Conservation (phyloP, 1,284 basidiomycete genomes). For the Neolentinus lepideus region DNA sequence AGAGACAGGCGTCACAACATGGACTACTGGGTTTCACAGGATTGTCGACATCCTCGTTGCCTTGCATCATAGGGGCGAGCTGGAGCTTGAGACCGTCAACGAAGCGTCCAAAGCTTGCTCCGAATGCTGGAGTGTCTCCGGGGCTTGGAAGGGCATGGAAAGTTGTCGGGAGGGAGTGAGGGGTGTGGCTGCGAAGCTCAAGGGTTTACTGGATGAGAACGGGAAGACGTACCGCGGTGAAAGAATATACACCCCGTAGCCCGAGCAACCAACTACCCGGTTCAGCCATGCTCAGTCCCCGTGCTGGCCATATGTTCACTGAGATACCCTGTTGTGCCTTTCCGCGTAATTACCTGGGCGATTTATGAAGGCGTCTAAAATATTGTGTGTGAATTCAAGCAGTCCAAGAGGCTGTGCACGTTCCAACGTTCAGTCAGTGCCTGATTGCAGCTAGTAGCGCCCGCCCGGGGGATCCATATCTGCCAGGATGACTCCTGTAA, state of each 20-base stretch:
- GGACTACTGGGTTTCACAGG: slow-evolving; percentile 58
- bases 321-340: background rate
- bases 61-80: slow-evolving; percentile 52
- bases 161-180: slow-evolving; percentile 52
- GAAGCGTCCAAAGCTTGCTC: slow-evolving; percentile 70
- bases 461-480: background rate
- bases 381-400: background rate
- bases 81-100: slow-evolving; percentile 66
- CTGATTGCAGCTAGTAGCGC: background rate
- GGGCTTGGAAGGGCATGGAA: slow-evolving; percentile 58
- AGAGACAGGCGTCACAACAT: slow-evolving; percentile 45
- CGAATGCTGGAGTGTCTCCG: slow-evolving; percentile 71
- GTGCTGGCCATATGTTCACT: background rate
- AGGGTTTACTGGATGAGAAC: slow-evolving; percentile 57
- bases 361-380: background rate
- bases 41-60: slow-evolving; percentile 65
- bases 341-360: background rate
- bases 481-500: background rate
- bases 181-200: slow-evolving; percentile 52
- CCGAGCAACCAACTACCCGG: too few species aligned
- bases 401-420: background rate
- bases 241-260: slow-evolving; percentile 50
- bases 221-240: slow-evolving; percentile 60
- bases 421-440: background rate
- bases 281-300: too few species aligned